Evolutionary conservation across 176 grass and related monocot species (phyloP), one percentile per base, ranked within the genome.

Genomic region (Hordeum vulgare): DNA sequence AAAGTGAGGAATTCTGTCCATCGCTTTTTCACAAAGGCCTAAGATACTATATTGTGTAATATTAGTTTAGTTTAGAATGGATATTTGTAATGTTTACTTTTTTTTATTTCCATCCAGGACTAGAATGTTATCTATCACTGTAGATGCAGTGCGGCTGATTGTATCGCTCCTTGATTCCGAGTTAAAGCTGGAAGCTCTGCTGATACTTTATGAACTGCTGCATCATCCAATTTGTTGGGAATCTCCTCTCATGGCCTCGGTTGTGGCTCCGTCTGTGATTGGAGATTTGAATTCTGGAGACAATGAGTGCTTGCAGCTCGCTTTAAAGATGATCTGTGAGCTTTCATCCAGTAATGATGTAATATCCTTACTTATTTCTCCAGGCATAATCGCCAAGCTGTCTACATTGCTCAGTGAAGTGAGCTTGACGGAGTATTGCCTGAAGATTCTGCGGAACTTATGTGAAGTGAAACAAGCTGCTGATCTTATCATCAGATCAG

Each of bases 131-230:
- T 85, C 81, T 72, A 53, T 93, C 14, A 85, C 31, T 20, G 93
- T 96, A 75, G 87, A 90, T 41, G 80, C 51, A 15, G 82, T 94
- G 23, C 51, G 57, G 74, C 63, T 92, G 35, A 70, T 96, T 28
- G 61, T 84, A 42, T 84, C 89, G 23, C 80, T 98, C 76, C 80
- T 98, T 54, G 66, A 92, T 84, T 93, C 91, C 2, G 82, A 94
- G 14, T 47, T 93, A 59, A 85, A 65, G 39, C 35, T 20, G 14
- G 89, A 94, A 87, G 87, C 87, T 89, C 67, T 96, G 66, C 27
- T 90, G 80, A 67, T 91, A 53, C 74, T 98, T 8, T 58, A 81
- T 63, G 90, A 87, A 73, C 58, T 98, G 72, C 54, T 87, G 31
- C 85, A 81, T 39, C 66, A 92, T 45, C 75, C 63, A 29, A 88